Percentiles rank a stretch among this genome's conserved stretches.
phyloP scores from a whole-genome alignment of 768 basidiomycete species.

The Terana coerulea region DNA sequence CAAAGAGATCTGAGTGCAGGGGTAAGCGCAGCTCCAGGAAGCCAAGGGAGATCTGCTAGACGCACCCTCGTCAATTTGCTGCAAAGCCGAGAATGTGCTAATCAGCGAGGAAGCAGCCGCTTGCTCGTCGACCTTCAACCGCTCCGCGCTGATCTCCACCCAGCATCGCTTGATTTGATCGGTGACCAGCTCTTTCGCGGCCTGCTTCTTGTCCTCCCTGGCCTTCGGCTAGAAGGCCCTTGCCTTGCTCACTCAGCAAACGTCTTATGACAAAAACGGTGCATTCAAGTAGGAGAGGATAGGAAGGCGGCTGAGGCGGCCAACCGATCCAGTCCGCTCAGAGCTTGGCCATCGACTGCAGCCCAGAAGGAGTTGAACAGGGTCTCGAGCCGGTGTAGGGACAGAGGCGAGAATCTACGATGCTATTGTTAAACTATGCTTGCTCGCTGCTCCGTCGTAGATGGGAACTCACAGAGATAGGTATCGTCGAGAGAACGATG shows the following conservation, averaged over 20 bases:
- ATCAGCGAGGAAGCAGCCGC: conserved; percentile 42
- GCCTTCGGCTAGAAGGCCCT: conserved; percentile 2
- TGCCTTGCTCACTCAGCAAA: conserved; percentile 24
- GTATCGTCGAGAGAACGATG: conserved; percentile 79
- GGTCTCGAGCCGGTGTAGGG: conserved; percentile 35
- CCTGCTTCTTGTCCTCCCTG: conserved; percentile 3
- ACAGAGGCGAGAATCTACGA: conserved; percentile 19
- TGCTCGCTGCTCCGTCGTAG: not conserved
- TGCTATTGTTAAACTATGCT: conserved; percentile 24
- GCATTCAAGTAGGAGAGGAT: conserved; percentile 67
- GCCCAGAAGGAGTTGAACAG: conserved; percentile 83
- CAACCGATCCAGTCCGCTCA: conserved; percentile 52
- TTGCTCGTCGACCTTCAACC: conserved; percentile 43
- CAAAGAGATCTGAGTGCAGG: conserved; percentile 38
- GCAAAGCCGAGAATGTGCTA: conserved; percentile 33
- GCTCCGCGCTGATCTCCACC: conserved; percentile 40
- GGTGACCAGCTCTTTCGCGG: conserved; percentile 32
- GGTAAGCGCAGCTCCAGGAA: not conserved
- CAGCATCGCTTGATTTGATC: conserved; percentile 46
- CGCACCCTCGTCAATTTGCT: conserved; percentile 26
- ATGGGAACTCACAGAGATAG: conserved; percentile 47
- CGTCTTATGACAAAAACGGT: conserved; percentile 52
- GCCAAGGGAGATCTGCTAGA: not conserved
- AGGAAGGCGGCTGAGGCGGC: conserved; percentile 62
- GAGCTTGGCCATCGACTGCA: conserved; percentile 65